Evolutionary conservation across 495 filamentous ascomycete genomes (phyloP), one percentile per base, ranked within the genome.

Genomic region (Apodospora peruviana): DNA sequence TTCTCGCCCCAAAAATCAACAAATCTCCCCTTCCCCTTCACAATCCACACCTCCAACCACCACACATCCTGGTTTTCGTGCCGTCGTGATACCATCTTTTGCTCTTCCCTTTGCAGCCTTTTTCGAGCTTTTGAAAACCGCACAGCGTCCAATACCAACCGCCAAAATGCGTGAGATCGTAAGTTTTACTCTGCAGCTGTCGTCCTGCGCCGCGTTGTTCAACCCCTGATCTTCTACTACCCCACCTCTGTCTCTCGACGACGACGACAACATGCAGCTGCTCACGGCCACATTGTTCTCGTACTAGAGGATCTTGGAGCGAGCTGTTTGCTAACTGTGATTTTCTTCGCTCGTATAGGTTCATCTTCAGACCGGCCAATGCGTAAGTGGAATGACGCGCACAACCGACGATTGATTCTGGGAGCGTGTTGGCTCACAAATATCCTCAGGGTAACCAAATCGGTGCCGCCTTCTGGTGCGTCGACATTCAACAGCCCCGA

Each of bases 321-420:
- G 9, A 43, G 16, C 17, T 45, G 39, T 40, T 58, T 60, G 61
- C 66, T 74, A 61, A 75, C 65, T 38, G 32, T 46, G 57, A 50
- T 61, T 43, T 51, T 57, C n/a, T n/a, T 57, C 41, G 56, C 21
- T 58, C 5, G 32, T 53, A 74, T 66, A 96, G 91, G 91, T 99
- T 74, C 94, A 97, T 76, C 90, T 98, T 62, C 94, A 99, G 76
- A 97, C 93, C 76, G 93, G 94, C 75, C 93, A 98, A 81, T 98
- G 93, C 75, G 91, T 95, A 89, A 83, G 88, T 86, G 40, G 18
- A 50, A 37, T 36, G 40, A 43, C 40, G 21, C 48, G 47, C 19
- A 23, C 54, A 53, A 50, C 63, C 58, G 65, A 62, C 53, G 3
- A 40, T 40, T 36, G 36, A 37, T 47, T 23, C 35, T 16, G 20